Percentiles rank a stretch among this genome's conserved stretches.
phyloP scores from a whole-genome alignment of 2,329 filamentous ascomycete genomes.

The Thyridium curvatum region DNA sequence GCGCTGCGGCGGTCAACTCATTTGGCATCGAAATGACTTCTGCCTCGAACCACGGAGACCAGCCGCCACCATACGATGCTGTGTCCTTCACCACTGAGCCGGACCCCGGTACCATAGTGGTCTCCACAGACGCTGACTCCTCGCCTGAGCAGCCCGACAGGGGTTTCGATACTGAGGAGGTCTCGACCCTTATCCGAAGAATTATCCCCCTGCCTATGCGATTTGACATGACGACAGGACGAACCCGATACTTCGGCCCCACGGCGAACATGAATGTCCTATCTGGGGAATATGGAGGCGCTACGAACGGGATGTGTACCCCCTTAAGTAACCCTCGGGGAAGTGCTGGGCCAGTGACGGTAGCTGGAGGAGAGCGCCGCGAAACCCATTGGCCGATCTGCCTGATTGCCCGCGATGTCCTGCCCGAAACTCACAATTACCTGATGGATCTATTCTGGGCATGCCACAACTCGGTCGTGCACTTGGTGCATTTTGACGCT shows the following conservation, averaged over 20 bases:
- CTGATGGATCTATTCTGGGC: conserved; percentile 11
- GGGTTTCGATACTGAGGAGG: too few relatives aligned
- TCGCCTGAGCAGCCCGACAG: too few relatives aligned
- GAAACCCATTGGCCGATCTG: conserved; percentile 6
- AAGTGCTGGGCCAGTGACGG: too few relatives aligned
- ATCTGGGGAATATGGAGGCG: not conserved
- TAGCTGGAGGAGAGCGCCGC: not conserved
- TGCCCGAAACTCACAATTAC: conserved; percentile 9
- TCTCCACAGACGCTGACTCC: too few relatives aligned
- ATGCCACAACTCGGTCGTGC: conserved; percentile 11
- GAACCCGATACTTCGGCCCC: conserved; percentile 6
- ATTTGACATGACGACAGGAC: conserved; percentile 7
- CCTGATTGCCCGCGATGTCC: conserved; percentile 5
- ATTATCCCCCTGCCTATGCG: conserved; percentile 4
- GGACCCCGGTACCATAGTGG: too few relatives aligned
- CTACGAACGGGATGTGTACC: too few relatives aligned
- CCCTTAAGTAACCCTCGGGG: too few relatives aligned
- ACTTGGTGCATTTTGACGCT: conserved; percentile 8
- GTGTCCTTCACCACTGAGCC: too few relatives aligned
- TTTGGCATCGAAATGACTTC: conserved; percentile 2
- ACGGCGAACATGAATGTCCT: conserved; percentile 8
- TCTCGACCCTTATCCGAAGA: too few relatives aligned
- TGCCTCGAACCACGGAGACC: too few relatives aligned
- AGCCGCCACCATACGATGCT: too few relatives aligned
- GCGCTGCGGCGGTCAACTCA: not conserved